Evolutionary conservation across 2,329 filamentous ascomycete genomes (phyloP), one percentile per base, ranked within the genome.

Genomic region (Fusarium sp.): DNA sequence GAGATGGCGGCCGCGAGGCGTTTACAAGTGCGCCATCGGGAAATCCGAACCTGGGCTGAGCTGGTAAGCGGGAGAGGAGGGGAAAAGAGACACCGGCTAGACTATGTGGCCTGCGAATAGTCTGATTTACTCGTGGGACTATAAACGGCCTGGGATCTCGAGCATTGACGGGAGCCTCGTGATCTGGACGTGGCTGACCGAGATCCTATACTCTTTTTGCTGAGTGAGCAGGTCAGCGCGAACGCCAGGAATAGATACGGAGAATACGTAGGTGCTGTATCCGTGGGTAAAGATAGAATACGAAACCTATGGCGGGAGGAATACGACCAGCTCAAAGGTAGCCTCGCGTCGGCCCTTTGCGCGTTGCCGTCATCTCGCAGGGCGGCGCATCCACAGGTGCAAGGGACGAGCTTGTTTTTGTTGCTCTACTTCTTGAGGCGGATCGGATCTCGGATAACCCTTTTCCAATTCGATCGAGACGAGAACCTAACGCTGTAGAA

Each of bases 171-270:
- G 4, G 43, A 68, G 52, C 40, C 63, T 12, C 65, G 71, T 74
- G 68, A 66, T 69, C 71, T 72, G 71, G 35, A 40, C 35, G 61
- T 74, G 52, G 71, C 45, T 66, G 71, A 69, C 65, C 68, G 68
- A 72, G 52, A 69, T 52, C 45, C 61, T 67, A 72, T 40, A 69
- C 65, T 58, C 58, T n/a, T 58, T 58, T 33, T 59, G 59, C 63
- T 70, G 70, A 70, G 40, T 54, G 45, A 67, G 57, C 63, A 65
- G 45, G 50, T 66, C 63, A 60, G 63, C 63, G 17, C n/a, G 25
- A 27, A 37, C 43, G 27, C 69, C 72, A 69, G 59, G 65, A 74
- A 74, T 74, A 74, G 71, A 72, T 63, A 74, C 68, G 65, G 50
- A 56, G 40, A 32, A 15, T 14, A 40, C 38, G 32, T 6, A 38